These are phyloP conservation scores for Syncephalis plumigaleata DNA, from an alignment of 371 early-diverging fungal species.

Conservation along the genomic window DNA sequence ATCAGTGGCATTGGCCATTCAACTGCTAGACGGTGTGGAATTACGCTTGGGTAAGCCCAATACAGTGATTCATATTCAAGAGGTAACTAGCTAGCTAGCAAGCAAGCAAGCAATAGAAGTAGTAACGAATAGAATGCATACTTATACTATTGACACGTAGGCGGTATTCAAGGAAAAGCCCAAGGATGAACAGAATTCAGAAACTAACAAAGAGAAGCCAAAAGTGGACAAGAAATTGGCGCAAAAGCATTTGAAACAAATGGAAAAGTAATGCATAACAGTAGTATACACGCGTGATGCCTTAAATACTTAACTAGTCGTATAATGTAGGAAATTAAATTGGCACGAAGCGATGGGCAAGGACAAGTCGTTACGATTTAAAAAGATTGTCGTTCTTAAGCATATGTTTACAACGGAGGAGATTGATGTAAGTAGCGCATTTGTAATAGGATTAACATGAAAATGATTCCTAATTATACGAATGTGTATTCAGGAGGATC, in stretches of 20 bases:
- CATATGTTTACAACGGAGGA: slow-evolving; percentile 86
- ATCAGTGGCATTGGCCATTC: slow-evolving; percentile 65
- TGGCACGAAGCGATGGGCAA: slow-evolving; percentile 76
- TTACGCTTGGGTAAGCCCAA: slow-evolving; percentile 36
- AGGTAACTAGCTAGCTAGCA: too few species aligned
- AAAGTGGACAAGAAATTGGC: slow-evolving; percentile 34
- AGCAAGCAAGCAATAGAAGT: too few species aligned
- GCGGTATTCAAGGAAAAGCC: slow-evolving; percentile 46
- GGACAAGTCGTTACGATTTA: slow-evolving; percentile 51
- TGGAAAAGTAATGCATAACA: slow-evolving; percentile 42
- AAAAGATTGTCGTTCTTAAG: slow-evolving; percentile 73
- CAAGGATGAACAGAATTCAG: slow-evolving; percentile 11
- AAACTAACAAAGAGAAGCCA: slow-evolving; percentile 4
- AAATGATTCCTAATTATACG: too few species aligned
- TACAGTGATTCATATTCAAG: slow-evolving; percentile 46
- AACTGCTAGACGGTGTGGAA: slow-evolving; percentile 70
- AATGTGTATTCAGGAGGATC: slow-evolving; percentile 41
- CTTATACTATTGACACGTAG: too few species aligned
- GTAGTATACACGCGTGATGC: too few species aligned
- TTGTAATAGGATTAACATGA: too few species aligned
- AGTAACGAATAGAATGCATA: too few species aligned
- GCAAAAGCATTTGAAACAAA: slow-evolving; percentile 50
- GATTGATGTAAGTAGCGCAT: slow-evolving; percentile 36
- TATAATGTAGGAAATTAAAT: slow-evolving; percentile 67
- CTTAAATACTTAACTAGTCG: too few species aligned